These are phyloP conservation scores for Bifiguratus adelaidae DNA, from an alignment of 192 early-diverging fungal genomes.

Conservation along the genomic window DNA sequence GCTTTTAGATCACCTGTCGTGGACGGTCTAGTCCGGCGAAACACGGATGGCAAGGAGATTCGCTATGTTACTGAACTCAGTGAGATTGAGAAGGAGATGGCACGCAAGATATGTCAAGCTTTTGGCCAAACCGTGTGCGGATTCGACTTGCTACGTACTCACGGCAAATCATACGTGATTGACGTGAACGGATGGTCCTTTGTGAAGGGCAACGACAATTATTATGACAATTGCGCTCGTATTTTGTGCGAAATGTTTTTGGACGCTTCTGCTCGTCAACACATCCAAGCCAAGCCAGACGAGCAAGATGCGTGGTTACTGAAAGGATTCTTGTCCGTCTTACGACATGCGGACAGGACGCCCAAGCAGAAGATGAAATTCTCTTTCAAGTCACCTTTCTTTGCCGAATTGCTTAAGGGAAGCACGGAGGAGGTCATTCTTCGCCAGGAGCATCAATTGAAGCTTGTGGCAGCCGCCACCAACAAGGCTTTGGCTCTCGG, in stretches of 20 bases:
- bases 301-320: conserved; percentile 69
- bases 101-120: conserved; percentile 54
- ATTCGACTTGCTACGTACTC: conserved; percentile 82
- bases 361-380: conserved; percentile 98
- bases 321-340: conserved; percentile 87
- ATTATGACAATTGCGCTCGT: conserved; percentile 77
- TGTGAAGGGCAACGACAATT: conserved; percentile 91
- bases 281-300: conserved; percentile 31
- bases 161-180: conserved; percentile 81
- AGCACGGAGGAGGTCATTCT: conserved; percentile 70
- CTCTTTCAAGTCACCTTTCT: conserved; percentile 55
- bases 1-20: conserved; percentile 75
- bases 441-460: conserved; percentile 59
- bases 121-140: conserved; percentile 96
- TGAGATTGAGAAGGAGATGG: conserved; percentile 67
- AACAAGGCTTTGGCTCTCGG: conserved; percentile 39
- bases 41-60: conserved; percentile 95
- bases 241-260: conserved; percentile 73
- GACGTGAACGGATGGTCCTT: conserved; percentile 99
- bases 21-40: conserved; percentile 89
- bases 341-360: conserved; percentile 92
- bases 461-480: conserved; percentile 52
- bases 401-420: conserved; percentile 59
- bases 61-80: conserved; percentile 83
- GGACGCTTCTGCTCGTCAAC: conserved; percentile 46